Evolutionary conservation across 805 yeast genomes (phyloP), one percentile per base, ranked within the genome.

Genomic region (Monosporozyma solicola): DNA sequence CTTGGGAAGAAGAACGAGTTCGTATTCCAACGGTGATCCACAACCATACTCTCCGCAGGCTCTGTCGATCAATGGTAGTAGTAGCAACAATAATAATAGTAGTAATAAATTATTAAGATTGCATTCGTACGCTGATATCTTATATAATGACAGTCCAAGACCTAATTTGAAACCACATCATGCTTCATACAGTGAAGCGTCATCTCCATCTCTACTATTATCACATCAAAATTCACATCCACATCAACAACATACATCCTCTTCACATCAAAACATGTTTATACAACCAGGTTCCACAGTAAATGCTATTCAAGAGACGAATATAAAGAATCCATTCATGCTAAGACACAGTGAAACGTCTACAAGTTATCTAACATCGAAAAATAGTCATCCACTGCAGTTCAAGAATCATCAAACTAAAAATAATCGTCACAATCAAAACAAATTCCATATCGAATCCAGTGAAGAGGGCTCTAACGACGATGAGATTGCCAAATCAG

Each of bases 111-210:
- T 65, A 8, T 57, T 76, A 46, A 69, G 74, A 44, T 86, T 86
- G 64, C 84, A 80, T 62, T 83, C 90, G 2, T 87, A 85, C 66
- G 95, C 94, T 3, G 96, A 87, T 60, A 78, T 87, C 78, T 76
- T 85, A 56, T 79, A 74, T 57, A 82, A 80, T 59, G 92, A 85
- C 64, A 49, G 50, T 41, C n/a, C 25, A 25, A 35, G 51, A 31
- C 51, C 51, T 5, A 22, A 41, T 8, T 41, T 48, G 13, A 43
- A 43, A 20, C 45, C 43, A 10, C 51, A 35, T 20, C 51, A 48
- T 39, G 39, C 41, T 31, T 48, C 51, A 16, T 48, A 48, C 20
- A 43, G 46, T 43, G 46, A 29, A 24, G n/a, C 51, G 11, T 8
- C 45, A 20, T 48, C 51, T 11, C 51, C 51, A 45, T 7, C 35